Percentiles rank a stretch among this genome's conserved stretches.
Evolutionary conservation across 108 stramenopile genomes (phyloP).

Genomic region (Discostella pseudostelligera): DNA sequence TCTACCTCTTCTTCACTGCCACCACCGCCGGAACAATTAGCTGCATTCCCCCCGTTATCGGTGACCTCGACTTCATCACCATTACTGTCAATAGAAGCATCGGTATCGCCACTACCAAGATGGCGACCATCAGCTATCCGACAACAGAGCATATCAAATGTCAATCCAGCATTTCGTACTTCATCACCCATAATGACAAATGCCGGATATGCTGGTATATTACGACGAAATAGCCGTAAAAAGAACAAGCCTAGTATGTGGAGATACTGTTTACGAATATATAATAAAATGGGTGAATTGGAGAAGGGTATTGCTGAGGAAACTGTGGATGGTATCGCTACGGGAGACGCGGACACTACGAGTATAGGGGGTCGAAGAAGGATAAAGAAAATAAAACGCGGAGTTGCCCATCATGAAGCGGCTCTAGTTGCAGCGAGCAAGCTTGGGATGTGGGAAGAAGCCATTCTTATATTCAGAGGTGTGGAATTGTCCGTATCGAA

Average conservation of each 20-base stretch:
- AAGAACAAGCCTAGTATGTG: slow-evolving; percentile 74
- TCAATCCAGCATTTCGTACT: slow-evolving; percentile 75
- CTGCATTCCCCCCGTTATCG: slow-evolving; percentile 1
- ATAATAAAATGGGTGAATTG: slow-evolving; percentile 64
- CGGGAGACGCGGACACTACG: too few relatives aligned
- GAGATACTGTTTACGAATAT: slow-evolving; percentile 68
- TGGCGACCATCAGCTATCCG: slow-evolving; percentile 60
- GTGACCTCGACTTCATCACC: slow-evolving; percentile 1
- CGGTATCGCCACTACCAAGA: slow-evolving; percentile 31
- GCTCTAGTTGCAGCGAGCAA: slow-evolving; percentile 78
- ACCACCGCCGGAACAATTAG: background rate
- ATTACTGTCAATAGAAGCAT: background rate
- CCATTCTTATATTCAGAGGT: slow-evolving; percentile 58
- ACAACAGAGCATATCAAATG: slow-evolving; percentile 57
- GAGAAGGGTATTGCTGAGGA: slow-evolving; percentile 16
- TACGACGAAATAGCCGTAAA: slow-evolving; percentile 76
- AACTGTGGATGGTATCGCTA: background rate
- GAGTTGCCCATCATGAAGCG: slow-evolving; percentile 70
- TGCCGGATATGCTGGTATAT: slow-evolving; percentile 70
- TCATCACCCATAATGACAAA: slow-evolving; percentile 71
- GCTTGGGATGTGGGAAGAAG: slow-evolving; percentile 71
- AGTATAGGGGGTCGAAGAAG: background rate
- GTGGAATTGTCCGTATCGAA: slow-evolving; percentile 33
- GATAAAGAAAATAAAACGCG: slow-evolving; percentile 47
- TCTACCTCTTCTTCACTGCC: background rate